phyloP scores from a whole-genome alignment of 371 early-diverging fungal species.

The Mortierella sp. region DNA sequence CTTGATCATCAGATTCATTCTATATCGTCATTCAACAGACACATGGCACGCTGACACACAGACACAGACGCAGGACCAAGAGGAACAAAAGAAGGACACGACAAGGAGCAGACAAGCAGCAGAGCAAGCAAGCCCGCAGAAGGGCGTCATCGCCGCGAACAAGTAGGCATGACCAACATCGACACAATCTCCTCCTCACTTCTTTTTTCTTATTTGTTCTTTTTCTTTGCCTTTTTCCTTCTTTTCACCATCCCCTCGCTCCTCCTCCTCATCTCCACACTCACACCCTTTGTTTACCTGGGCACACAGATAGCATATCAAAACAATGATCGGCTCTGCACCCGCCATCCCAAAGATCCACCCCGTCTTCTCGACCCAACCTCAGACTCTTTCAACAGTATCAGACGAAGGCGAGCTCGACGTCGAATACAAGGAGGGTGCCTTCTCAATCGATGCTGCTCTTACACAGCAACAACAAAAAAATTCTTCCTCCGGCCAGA shows the following conservation, averaged over 20 bases:
- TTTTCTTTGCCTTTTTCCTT: not conserved
- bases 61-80: not conserved
- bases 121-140: not conserved
- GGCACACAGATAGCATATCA: not conserved
- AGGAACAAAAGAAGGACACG: not conserved
- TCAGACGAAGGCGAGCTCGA: slow-evolving; percentile 27
- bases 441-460: slow-evolving; percentile 38
- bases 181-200: not conserved
- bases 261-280: not conserved
- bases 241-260: not conserved
- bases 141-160: not conserved
- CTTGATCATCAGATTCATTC: not conserved
- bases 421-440: slow-evolving; percentile 48
- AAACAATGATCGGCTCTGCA: slow-evolving; percentile 36
- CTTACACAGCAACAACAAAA: slow-evolving; percentile 11
- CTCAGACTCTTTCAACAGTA: slow-evolving; percentile 24
- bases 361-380: slow-evolving; percentile 43
- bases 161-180: not conserved
- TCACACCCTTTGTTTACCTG: not conserved
- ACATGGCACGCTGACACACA: slow-evolving; percentile 13
- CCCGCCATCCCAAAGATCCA: slow-evolving; percentile 56
- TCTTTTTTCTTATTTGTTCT: not conserved
- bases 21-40: slow-evolving; percentile 7
- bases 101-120: not conserved
- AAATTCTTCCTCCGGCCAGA: not conserved